A percentile compares a stretch with the other conserved stretches of the same genome.
phyloP scores from a whole-genome alignment of 495 filamentous ascomycete species.

The Aspergillus diversus region DNA sequence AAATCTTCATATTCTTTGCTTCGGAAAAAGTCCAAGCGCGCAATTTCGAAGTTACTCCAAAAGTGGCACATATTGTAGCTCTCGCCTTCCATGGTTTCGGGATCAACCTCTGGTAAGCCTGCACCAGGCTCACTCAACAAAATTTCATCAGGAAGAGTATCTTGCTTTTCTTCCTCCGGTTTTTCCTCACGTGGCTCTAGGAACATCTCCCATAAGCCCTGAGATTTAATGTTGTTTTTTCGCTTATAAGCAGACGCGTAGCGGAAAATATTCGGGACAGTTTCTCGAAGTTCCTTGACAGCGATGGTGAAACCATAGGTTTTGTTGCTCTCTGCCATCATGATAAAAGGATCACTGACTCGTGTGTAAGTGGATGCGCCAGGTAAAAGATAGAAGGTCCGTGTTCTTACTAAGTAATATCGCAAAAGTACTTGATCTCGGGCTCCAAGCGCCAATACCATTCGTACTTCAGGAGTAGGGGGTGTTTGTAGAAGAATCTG shows the following conservation, averaged over 20 bases:
- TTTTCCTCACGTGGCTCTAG: constrained; percentile 70
- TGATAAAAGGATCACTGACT: constrained; percentile 86
- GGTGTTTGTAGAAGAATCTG: constrained; percentile 98
- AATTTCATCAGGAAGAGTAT: constrained; percentile 79
- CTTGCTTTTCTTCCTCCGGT: constrained; percentile 69
- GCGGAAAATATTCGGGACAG: constrained; percentile 97
- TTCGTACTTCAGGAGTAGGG: constrained; percentile 92
- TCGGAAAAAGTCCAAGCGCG: constrained; percentile 90
- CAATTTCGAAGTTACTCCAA: constrained; percentile 99
- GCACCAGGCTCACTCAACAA: constrained; percentile 74
- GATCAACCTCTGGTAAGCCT: constrained; percentile 77
- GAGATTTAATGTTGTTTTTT: constrained; percentile 83
- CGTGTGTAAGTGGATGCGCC: constrained; percentile 29
- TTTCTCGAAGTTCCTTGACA: constrained; percentile 97
- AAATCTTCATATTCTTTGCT: constrained; percentile 97
- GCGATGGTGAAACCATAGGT: constrained; percentile 99
- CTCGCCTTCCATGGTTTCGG: constrained; percentile 95
- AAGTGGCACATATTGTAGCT: constrained; percentile 99
- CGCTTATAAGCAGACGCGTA: constrained; percentile 99
- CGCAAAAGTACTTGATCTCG: constrained; percentile 99
- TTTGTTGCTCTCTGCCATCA: constrained; percentile 92
- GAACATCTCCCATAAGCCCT: constrained; percentile 99
- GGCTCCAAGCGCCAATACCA: constrained; percentile 99
- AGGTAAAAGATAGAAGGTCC: background rate
- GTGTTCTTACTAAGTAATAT: constrained; percentile 90